Base-by-base conservation (phyloP, 352 stramenopile species). In the Globisporangium nunn region DNA sequence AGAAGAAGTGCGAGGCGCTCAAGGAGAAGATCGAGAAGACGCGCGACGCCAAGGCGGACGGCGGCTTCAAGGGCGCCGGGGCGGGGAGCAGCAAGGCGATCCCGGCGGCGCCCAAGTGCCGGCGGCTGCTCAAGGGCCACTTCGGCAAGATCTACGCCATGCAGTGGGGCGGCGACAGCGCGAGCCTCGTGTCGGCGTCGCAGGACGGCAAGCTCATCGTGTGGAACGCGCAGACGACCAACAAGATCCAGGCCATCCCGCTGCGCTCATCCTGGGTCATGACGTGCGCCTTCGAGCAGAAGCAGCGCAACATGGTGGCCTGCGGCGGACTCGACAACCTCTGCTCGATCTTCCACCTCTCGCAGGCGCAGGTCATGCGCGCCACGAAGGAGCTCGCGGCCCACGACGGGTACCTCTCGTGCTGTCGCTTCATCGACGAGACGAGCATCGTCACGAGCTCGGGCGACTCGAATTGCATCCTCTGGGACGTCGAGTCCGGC, bases 141-240 rank as follows among this genome's bases (percentile, higher is more conserved):
- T 99, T 99, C 73, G 97, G 97, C 65, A 99, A 99, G 78, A 97
- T 99, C 58, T 99, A 98, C 70, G 93, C 97, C 55, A 96, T 99
- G 89, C 96, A 99, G 69, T 99, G 97, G 97, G 88, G 91, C 44
- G 85, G 92, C 33, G 92, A 98, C 71, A 84, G 71, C 62, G 69
- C 80, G 18, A 87, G 82, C 58, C 81, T 98, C n/a, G 89, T 98
- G 18, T 96, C 81, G 45, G 93, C 95, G 2, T 97, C 87, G 29
- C 95, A 99, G 81, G 97, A 99, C 74, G 97, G 97, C 43, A 99
- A 99, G 75, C 82, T 99, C 35, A 98, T 99, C 41, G 85, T 99
- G 33, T 99, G 97, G 97, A 98, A 99, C 68, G 96, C 95, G 17
- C 81, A 98, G 47, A 96, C 86, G 5, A 98, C 92, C 53, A 98